Evolutionary conservation across 306 rosid species (phyloP).

Genomic region (Delonix regia): DNA sequence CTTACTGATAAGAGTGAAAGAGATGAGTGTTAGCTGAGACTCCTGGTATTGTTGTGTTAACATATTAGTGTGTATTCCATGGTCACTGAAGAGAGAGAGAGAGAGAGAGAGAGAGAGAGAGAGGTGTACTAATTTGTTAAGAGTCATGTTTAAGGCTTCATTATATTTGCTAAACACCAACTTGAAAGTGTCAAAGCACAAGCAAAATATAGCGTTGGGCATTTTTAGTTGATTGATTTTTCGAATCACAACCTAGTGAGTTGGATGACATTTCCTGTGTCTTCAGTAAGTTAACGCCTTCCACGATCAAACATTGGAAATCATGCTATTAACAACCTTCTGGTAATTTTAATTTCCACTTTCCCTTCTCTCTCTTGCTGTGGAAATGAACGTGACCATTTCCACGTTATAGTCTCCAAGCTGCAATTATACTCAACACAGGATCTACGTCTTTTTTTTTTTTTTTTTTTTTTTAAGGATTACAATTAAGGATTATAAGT

Average conservation of each 20-base stretch:
- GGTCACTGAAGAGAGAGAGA: constrained; percentile 19
- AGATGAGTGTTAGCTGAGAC: too few relatives aligned
- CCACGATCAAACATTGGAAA: background rate
- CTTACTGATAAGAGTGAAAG: too few relatives aligned
- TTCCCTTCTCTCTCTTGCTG: constrained; percentile 14
- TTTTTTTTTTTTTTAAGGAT: too few relatives aligned
- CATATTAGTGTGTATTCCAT: background rate
- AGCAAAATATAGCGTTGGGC: constrained; percentile 43
- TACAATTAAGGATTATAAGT: too few relatives aligned
- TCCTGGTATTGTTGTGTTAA: too few relatives aligned
- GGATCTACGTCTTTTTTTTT: too few relatives aligned
- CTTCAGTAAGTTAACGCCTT: background rate
- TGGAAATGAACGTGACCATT: constrained; percentile 35
- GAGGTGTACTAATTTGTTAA: constrained; percentile 35
- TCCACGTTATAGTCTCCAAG: background rate
- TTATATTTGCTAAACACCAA: constrained; percentile 20
- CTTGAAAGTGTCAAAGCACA: constrained; percentile 48
- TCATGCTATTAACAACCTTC: background rate
- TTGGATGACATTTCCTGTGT: constrained; percentile 48
- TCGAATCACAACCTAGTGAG: constrained; percentile 66
- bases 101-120: background rate
- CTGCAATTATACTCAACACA: too few relatives aligned
- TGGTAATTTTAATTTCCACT: background rate
- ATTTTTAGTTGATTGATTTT: constrained; percentile 28
- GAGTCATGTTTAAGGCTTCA: constrained; percentile 39